Base-by-base conservation (phyloP, 805 yeast genomes). In the Danielia oregonensis region DNA sequence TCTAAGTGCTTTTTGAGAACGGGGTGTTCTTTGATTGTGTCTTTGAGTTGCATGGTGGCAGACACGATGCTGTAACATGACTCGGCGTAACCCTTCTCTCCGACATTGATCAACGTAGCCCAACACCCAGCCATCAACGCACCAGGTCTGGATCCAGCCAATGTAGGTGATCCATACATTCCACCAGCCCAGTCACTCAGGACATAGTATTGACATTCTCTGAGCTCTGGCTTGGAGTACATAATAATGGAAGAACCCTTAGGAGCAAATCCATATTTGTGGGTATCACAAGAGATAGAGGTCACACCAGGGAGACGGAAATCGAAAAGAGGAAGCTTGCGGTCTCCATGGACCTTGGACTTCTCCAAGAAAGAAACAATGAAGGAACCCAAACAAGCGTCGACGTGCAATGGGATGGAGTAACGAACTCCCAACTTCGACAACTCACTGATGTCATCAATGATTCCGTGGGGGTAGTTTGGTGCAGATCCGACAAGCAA, bases 221-320 rank as follows among this genome's bases (percentile, higher is more conserved):
- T 72, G 37, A 87, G 70, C 38, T 74, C 71, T 0, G 72, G 49
- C 41, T 72, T 62, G 30, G 97, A 74, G 60, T 93, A 93, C 95
- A 93, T 82, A 49, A 93, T 83, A 16, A 91, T 74, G 1, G 96
- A 86, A 0, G 95, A 82, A 7, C 98, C 98, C 61, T 91, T 91
- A 25, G 98, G 98, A 6, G 97, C 97, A 70, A 91, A 93, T 1
- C 97, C 98, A 54, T 91, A 91, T 60, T 91, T 91, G 68, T 91
- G 98, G n/a, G 98, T 91, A 57, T 91, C 98, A 63, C 97, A 93
- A n/a, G 96, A 86, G 38, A 91, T 91, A 2, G 97, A 88, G 1
- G 97, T 93, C n/a, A 93, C 97, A 21, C 73, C 93, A 1, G 86
- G 82, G 2, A 87, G 70, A 44, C 91, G 67, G 63, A 91, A 91